Evolutionary conservation across 345 rosid genomes (phyloP).

Genomic region (Lenwebbia sp.): DNA sequence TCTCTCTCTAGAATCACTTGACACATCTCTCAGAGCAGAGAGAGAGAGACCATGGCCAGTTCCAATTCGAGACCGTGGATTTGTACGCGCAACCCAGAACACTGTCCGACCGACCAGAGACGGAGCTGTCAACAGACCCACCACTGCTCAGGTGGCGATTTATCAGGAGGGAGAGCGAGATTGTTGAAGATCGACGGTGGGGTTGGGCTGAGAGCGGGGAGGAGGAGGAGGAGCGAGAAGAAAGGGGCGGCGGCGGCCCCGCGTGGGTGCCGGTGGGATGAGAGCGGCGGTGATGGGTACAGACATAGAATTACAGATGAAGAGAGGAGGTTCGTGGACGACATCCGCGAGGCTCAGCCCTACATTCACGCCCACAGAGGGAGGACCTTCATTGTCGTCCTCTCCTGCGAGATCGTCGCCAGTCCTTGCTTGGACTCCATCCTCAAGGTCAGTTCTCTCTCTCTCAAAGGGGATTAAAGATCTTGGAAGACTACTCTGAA

Average conservation of each 20-base stretch:
- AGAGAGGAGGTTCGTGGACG: constrained; percentile 9
- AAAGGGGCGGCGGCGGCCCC: neutral
- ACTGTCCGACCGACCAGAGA: neutral
- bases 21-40: neutral
- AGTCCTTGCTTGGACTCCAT: constrained; percentile 2
- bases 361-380: constrained; percentile 18
- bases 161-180: neutral
- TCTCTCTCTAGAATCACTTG: neutral
- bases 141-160: neutral
- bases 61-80: neutral
- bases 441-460: constrained; percentile 15
- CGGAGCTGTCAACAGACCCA: neutral
- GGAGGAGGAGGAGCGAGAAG: neutral
- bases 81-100: neutral
- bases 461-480: neutral
- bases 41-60: neutral
- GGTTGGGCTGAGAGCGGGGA: neutral
- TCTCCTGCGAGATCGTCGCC: constrained; percentile 18
- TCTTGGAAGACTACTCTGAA: neutral
- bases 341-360: constrained; percentile 25
- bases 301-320: neutral
- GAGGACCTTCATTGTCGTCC: constrained; percentile 17
- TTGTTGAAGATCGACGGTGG: neutral
- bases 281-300: neutral
- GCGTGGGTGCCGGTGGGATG: neutral